These are phyloP conservation scores for Cardamine resedifolia DNA, from an alignment of 345 rosid genomes.

Conservation along the genomic window DNA sequence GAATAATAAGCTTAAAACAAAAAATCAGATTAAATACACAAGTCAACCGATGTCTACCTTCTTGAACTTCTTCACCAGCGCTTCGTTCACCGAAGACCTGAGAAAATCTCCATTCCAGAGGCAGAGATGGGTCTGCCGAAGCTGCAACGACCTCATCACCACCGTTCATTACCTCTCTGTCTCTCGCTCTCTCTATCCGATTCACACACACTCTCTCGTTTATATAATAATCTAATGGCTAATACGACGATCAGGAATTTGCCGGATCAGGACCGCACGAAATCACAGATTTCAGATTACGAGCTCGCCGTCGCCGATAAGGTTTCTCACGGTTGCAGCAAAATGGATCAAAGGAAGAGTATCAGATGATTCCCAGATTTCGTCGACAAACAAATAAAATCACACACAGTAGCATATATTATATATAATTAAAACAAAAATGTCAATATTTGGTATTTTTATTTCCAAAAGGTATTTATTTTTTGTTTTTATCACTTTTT, in stretches of 20 bases:
- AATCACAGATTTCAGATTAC: conserved; percentile 3
- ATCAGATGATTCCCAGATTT: conserved; percentile 36
- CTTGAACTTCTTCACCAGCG: conserved; percentile 97
- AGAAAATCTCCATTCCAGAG: conserved; percentile 94
- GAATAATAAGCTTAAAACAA: conserved; percentile 19
- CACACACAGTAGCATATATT: conserved; percentile 6
- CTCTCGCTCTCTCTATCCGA: not conserved
- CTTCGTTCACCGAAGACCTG: conserved; percentile 97
- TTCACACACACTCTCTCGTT: conserved; percentile 8
- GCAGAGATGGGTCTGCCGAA: conserved; percentile 43
- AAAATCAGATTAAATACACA: not conserved
- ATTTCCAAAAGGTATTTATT: not conserved
- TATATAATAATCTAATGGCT: conserved; percentile 15
- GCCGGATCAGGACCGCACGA: conserved; percentile 3
- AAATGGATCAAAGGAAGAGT: conserved; percentile 17
- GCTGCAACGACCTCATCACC: conserved; percentile 37
- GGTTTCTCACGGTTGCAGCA: conserved; percentile 12
- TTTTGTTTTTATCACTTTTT: not conserved
- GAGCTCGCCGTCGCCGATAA: conserved; percentile 8
- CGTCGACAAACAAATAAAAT: conserved; percentile 40
- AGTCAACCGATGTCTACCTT: conserved; percentile 49
- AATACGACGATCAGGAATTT: conserved; percentile 22
- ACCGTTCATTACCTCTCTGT: conserved; percentile 36
- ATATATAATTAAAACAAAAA: not conserved
- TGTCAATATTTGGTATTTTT: not conserved